Base-by-base conservation (phyloP, 2,329 filamentous ascomycete species). In the Nakataea oryzae region DNA sequence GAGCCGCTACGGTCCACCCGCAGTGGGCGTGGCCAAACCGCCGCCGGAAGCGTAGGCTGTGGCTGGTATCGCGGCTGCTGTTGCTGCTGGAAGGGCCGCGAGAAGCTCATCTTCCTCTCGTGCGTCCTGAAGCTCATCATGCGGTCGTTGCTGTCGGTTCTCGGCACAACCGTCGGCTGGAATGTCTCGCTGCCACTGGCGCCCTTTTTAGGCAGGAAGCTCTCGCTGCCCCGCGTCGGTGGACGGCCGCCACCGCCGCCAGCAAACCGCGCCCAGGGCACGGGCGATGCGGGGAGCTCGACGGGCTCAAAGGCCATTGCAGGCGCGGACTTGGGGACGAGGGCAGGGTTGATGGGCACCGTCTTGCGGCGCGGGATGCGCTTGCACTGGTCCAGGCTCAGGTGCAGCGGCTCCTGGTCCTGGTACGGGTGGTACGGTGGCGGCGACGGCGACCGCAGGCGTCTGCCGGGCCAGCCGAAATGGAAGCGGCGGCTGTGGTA, bases 231-330 rank as follows among this genome's bases (percentile, higher is more conserved):
- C 11, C 54, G 54, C n/a, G n/a, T n/a, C n/a, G 6, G 41, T n/a
- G 7, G 41, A 50, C n/a, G n/a, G n/a, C n/a, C n/a, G 21, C 41
- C 17, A 17, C 6, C 41, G n/a, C 17, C 41, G n/a, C 17, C 21
- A 17, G 54, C 24, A 13, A 1, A 24, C 12, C 14, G 17, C 24
- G 1, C 24, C 54, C 24, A 55, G 29, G 59, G 54, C 78, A 65
- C 54, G 3, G 65, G 65, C 24, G 63, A 57, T 5, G 63, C 65
- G 12, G 65, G 65, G 57, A 66, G 58, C 60, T 66, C 65, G 13
- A 63, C 54, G 14, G 62, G 62, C 32, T 59, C 55, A 13, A 57
- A 32, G 56, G 56, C 56, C 14, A 3, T 8, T 17, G 34, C 9
- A 3, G 34, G 13, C 6, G 34, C 34, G 4, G 34, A 7, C 21